These are phyloP conservation scores for Thielaviopsis punctulata DNA, from an alignment of 2,329 filamentous ascomycete genomes.

Conservation along the genomic window DNA sequence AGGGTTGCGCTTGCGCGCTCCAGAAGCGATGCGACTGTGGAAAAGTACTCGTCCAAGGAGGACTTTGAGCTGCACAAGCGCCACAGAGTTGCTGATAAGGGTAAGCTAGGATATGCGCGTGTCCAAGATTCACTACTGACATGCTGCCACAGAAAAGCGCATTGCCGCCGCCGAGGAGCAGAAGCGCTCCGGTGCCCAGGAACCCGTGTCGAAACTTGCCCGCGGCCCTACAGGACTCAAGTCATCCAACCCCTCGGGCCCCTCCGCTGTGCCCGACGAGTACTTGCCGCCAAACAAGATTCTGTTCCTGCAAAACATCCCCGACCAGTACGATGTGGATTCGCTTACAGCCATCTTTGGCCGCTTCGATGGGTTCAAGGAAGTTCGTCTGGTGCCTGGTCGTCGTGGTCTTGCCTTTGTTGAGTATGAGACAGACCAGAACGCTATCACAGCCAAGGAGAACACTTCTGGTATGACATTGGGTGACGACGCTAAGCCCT, in stretches of 20 bases:
- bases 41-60: conserved; percentile 54
- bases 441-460: conserved; percentile 87
- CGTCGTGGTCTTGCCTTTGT: conserved; percentile 85
- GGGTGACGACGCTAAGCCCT: conserved; percentile 43
- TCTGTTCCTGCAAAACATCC: conserved; percentile 82
- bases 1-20: conserved; percentile 65
- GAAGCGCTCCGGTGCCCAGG: conserved; percentile 43
- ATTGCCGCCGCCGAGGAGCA: conserved; percentile 57
- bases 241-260: conserved; percentile 47
- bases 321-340: conserved; percentile 71
- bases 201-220: conserved; percentile 33
- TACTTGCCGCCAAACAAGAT: conserved; percentile 96
- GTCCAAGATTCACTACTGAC: conserved; percentile 26
- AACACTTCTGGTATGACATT: conserved; percentile 73
- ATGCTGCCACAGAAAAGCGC: conserved; percentile 53
- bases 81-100: conserved; percentile 73
- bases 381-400: conserved; percentile 77
- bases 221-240: conserved; percentile 55
- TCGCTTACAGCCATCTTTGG: conserved; percentile 65
- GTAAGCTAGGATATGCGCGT: too few species aligned
- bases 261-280: conserved; percentile 81
- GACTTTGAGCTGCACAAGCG: conserved; percentile 79
- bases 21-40: conserved; percentile 73
- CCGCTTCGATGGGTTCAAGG: conserved; percentile 83
- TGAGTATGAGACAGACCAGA: conserved; percentile 81